A percentile compares a stretch with the other conserved stretches of the same genome.
These are phyloP conservation scores for Tilletia walkeri DNA, from an alignment of 1,284 basidiomycete genomes.

Conservation along the genomic window DNA sequence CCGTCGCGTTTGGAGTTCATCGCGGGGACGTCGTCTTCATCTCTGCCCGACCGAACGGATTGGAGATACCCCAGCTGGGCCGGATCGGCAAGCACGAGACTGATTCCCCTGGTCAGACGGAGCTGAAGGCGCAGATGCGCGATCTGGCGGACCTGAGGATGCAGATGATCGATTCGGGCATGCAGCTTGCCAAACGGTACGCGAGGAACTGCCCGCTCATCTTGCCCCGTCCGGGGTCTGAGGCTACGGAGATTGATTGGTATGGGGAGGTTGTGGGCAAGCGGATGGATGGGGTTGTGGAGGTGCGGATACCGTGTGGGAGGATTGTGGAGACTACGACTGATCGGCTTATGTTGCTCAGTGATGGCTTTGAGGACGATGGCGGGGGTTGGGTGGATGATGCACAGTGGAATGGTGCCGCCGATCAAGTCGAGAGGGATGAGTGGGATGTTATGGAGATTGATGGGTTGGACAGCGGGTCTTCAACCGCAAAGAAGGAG, in stretches of 20 bases:
- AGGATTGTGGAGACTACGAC: slow-evolving; percentile 38
- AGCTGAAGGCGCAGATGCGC: slow-evolving; percentile 72
- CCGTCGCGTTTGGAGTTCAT: slow-evolving; percentile 66
- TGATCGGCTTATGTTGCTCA: slow-evolving; percentile 36
- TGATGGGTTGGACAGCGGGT: slow-evolving; percentile 17
- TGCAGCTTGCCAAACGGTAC: no score
- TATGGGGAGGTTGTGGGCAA: slow-evolving; percentile 58
- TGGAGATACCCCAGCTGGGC: slow-evolving; percentile 66
- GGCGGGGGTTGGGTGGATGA: slow-evolving; percentile 24
- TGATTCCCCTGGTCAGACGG: slow-evolving; percentile 60
- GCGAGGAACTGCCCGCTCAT: slow-evolving; percentile 19
- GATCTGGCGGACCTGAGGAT: no score
- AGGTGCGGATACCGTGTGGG: slow-evolving; percentile 53
- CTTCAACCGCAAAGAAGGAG: no score
- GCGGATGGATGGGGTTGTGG: slow-evolving; percentile 55
- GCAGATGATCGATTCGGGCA: no score
- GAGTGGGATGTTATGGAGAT: slow-evolving; percentile 44
- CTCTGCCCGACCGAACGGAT: slow-evolving; percentile 69
- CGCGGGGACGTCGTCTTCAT: slow-evolving; percentile 78
- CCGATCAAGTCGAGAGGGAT: slow-evolving; percentile 41
- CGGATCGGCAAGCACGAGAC: slow-evolving; percentile 73
- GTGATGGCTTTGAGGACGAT: slow-evolving; percentile 34
- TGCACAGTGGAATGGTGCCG: slow-evolving; percentile 26
- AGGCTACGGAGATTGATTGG: slow-evolving; percentile 55
- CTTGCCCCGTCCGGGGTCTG: slow-evolving; percentile 21